Evolutionary conservation across 495 filamentous ascomycete genomes (phyloP).

Genomic region (Neurospora tetrasperma): DNA sequence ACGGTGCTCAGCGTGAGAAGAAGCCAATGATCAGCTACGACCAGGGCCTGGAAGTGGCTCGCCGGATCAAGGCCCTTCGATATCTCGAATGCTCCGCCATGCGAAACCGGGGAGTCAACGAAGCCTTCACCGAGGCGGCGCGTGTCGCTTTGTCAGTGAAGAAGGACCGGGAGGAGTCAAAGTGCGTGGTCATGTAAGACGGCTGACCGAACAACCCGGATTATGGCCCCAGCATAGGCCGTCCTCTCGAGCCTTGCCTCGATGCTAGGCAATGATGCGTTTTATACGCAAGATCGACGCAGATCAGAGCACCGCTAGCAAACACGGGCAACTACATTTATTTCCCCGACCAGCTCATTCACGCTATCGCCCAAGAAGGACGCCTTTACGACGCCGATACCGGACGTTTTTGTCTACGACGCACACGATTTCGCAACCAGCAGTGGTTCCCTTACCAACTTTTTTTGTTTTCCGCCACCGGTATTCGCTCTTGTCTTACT

Average conservation of each 20-base stretch:
- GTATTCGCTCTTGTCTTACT: not conserved
- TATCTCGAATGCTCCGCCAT: slow-evolving; percentile 99
- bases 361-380: not conserved
- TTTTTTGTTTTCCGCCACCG: not conserved
- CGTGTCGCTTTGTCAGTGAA: slow-evolving; percentile 92
- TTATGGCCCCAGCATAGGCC: not conserved
- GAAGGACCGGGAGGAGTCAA: slow-evolving; percentile 43
- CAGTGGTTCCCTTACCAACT: not conserved
- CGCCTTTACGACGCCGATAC: not conserved
- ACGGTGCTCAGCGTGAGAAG: slow-evolving; percentile 41
- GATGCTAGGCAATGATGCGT: not conserved
- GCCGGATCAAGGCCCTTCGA: slow-evolving; percentile 76
- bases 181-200: slow-evolving; percentile 48
- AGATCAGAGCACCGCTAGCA: not conserved
- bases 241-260: not conserved
- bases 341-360: not conserved
- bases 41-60: slow-evolving; percentile 83
- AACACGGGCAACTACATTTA: not conserved
- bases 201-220: not conserved
- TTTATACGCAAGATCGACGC: not conserved
- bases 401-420: not conserved
- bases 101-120: slow-evolving; percentile 92
- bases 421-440: not conserved
- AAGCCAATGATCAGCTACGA: slow-evolving; percentile 81
- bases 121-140: slow-evolving; percentile 96